Base-by-base conservation (phyloP, 176 grass and related monocot genomes). In the Lolium rigidum region DNA sequence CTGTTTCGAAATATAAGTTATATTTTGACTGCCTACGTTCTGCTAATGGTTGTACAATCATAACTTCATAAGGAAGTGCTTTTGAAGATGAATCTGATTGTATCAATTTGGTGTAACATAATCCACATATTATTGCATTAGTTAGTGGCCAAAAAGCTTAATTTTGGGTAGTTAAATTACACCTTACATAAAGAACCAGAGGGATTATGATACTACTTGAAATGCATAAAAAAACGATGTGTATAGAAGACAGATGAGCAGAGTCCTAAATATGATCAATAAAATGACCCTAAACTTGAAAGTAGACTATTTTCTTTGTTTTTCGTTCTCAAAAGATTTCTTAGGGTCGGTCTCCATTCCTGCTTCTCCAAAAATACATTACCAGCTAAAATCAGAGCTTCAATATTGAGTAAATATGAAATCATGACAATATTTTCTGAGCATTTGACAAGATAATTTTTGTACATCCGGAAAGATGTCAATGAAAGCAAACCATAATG, bases 161-260 rank as follows among this genome's bases (percentile, higher is more conserved):
- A 46, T 16, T 74, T 51, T 74, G 71, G 12, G 71, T 74, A 49
- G 21, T 50, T 49, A 25, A 15, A 50, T 8, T 75, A 52, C 46
- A 52, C 47, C 46, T 75, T 75, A 75, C 22, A 17, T 51, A 51
- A 25, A 14, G 20, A 74, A 51, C 24, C 16, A 7, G 44, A 75
- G 72, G 47, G 22, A 25, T 9, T 28, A 58, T 58, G 43, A 70
- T 58, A 86, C 66, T 80, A 49, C 39, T 47, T 73, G 25, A 80
- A 80, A 80, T 50, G 55, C 13, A 73, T 11, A 70, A 78, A 70
- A 78, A 65, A n/a, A 46, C 14, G n/a, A 85, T 55, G 48, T 18
- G 6, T 69, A 26, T n/a, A 14, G 67, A 67, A 43, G 49, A 56
- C 51, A 67, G 60, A 78, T 39, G 48, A 56, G n/a, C 14, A 68